phyloP scores from a whole-genome alignment of 1,284 basidiomycete species.

The Termitomyces sp. region DNA sequence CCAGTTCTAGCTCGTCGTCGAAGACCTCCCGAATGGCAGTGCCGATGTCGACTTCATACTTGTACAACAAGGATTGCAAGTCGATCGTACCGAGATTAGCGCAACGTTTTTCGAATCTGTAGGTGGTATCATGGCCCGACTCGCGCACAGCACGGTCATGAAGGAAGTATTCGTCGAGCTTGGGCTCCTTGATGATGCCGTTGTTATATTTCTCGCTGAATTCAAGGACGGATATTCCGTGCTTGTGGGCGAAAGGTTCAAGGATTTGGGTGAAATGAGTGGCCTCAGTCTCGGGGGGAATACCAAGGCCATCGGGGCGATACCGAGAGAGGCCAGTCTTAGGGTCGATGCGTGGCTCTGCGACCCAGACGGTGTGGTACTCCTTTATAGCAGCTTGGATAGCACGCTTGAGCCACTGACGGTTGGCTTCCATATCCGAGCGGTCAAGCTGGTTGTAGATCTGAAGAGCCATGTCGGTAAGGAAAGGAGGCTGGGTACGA shows the following conservation, averaged over 20 bases:
- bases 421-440: slow-evolving; percentile 77
- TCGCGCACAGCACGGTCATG: slow-evolving; percentile 95
- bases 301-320: slow-evolving; percentile 91
- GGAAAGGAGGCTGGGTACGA: slow-evolving; percentile 95
- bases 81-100: slow-evolving; percentile 97
- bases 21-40: slow-evolving; percentile 94
- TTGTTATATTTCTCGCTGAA: slow-evolving; percentile 96
- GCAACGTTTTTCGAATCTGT: slow-evolving; percentile 94
- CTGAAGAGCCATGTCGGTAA: slow-evolving; percentile 97
- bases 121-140: slow-evolving; percentile 96
- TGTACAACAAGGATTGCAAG: slow-evolving; percentile 85
- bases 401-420: slow-evolving; percentile 88
- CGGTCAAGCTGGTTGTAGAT: slow-evolving; percentile 95
- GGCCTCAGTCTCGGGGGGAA: slow-evolving; percentile 97
- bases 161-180: slow-evolving; percentile 94
- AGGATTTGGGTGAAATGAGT: slow-evolving; percentile 97
- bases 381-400: slow-evolving; percentile 98
- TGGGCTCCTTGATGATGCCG: slow-evolving; percentile 79
- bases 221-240: slow-evolving; percentile 93
- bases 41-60: slow-evolving; percentile 94
- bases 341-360: slow-evolving; percentile 87
- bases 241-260: slow-evolving; percentile 90
- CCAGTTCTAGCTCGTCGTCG: slow-evolving; percentile 84
- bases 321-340: slow-evolving; percentile 92
- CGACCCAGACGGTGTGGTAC: slow-evolving; percentile 97